Base-by-base conservation (phyloP, 2,329 filamentous ascomycete genomes). In the Colletotrichum ledebouriae region DNA sequence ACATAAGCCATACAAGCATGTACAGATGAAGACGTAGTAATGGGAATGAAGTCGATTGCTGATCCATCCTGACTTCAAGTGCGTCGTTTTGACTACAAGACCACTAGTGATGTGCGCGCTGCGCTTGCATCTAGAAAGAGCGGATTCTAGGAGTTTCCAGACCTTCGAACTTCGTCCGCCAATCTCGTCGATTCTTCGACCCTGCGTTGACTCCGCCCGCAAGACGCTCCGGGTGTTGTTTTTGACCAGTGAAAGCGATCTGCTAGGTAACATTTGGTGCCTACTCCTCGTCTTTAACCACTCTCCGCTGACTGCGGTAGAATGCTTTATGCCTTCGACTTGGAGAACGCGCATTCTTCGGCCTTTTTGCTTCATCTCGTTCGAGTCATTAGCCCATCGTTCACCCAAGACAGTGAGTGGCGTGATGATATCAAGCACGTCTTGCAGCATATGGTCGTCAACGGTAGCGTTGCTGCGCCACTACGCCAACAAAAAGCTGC, bases 291-390 rank as follows among this genome's bases (percentile, higher is more conserved):
- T 17, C 17, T 17, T 17, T 17, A 17, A 17, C 17, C 17, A 2
- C 17, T 17, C 17, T 17, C 17, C 17, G 17, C 17, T 17, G 17
- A 17, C 17, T 17, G 17, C 17, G 17, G 17, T 17, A 17, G 17
- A 17, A 17, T 17, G 17, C 17, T 17, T 17, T 17, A 17, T 17
- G 17, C 52, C 2, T 56, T 56, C 52, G 52, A 56, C n/a, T 34
- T 56, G 29, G 52, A 56, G 37, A 13, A 39, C 34, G 52, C 52
- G 52, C 33, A 20, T 29, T 56, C 52, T 56, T 39, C 52, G 17
- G 52, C 33, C 7, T 39, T 56, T 39, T 11, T 56, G 20, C 29
- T 56, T 41, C 37, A 56, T 22, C 29, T 56, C 13, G 22, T 56
- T 17, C 52, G 37, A 33, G 29, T 37, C 33, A 39, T 56, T 17